Evolutionary conservation across 495 filamentous ascomycete genomes (phyloP).

Genomic region (Penicillium daleae): DNA sequence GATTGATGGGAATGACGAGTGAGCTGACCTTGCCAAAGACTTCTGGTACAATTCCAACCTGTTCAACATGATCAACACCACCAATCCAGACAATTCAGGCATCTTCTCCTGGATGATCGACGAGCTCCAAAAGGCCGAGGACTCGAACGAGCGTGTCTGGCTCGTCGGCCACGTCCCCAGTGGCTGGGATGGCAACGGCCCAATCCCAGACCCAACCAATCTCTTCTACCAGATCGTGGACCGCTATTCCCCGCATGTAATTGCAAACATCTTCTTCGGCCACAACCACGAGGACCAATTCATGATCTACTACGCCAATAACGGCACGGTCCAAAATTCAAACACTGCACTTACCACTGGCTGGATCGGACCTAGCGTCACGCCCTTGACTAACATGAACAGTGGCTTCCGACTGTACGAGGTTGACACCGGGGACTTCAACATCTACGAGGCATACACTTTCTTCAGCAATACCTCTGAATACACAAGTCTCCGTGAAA

Average conservation of each 20-base stretch:
- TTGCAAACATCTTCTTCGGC: constrained; percentile 59
- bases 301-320: constrained; percentile 56
- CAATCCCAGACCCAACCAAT: constrained; percentile 53
- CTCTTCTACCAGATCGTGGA: constrained; percentile 61
- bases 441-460: constrained; percentile 56
- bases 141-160: constrained; percentile 56
- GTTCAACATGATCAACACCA: constrained; percentile 51
- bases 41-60: constrained; percentile 55
- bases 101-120: constrained; percentile 54
- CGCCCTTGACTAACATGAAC: constrained; percentile 58
- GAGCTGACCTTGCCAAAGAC: constrained; percentile 40
- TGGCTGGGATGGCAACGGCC: constrained; percentile 56
- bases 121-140: constrained; percentile 57
- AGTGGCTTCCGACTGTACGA: constrained; percentile 58
- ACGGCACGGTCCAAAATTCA: constrained; percentile 44
- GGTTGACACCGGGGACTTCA: constrained; percentile 57
- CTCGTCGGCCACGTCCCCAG: constrained; percentile 57
- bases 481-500: constrained; percentile 38
- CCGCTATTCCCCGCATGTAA: constrained; percentile 58
- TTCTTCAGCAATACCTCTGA: constrained; percentile 55
- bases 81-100: constrained; percentile 54
- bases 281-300: constrained; percentile 61
- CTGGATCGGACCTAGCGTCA: constrained; percentile 58
- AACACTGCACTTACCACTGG: constrained; percentile 47
- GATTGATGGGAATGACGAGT: background rate